Base-by-base conservation (phyloP, 2,329 filamentous ascomycete genomes). In the Zasmidium citrigriseum region DNA sequence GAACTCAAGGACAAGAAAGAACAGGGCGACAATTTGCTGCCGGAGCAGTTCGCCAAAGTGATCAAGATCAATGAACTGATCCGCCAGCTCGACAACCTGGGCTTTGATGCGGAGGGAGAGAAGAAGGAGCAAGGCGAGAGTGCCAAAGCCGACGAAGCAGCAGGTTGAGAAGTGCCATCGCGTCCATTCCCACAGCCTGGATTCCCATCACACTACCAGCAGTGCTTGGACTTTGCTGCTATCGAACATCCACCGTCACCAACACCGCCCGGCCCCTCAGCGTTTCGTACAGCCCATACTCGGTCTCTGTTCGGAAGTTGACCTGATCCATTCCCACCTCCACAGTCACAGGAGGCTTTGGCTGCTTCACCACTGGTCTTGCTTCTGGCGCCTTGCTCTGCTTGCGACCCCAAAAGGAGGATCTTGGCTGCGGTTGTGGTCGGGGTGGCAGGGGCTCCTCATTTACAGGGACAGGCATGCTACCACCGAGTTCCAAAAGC, bases 61-160 rank as follows among this genome's bases (percentile, higher is more conserved):
- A 96, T 96, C 74, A 96, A 95, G 76, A 96, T 99, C 73, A 91
- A 91, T 63, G 95, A 99, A 78, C 83, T 99, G 52, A 87, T 97
- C 58, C 85, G 92, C 12, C 93, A 98, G 73, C 78, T 99, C 56
- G 90, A 96, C 68, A 83, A 85, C 2, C 80, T 99, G 24, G 93
- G 93, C 0, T 91, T 98, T 63, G 89, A 96, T 73, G 77, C 84
- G 1, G 89, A 96, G 10, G 91, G 88, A 2, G 89, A 93, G 61
- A 83, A 81, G 67, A 64, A 64, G 59, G 53, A 21, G 38, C 51
- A 55, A 14, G 27, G n/a, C 20, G 50, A 47, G 38, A 59, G 58
- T 25, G 20, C 41, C 11, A 44, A 24, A 25, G 27, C 52, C 18
- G 52, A 45, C 2, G 44, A 47, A n/a, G 47, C 44, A n/a, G 59